A percentile compares a stretch with the other conserved stretches of the same genome.
Evolutionary conservation across 2,329 filamentous ascomycete genomes (phyloP).

Genomic region (Exophiala calicioides): DNA sequence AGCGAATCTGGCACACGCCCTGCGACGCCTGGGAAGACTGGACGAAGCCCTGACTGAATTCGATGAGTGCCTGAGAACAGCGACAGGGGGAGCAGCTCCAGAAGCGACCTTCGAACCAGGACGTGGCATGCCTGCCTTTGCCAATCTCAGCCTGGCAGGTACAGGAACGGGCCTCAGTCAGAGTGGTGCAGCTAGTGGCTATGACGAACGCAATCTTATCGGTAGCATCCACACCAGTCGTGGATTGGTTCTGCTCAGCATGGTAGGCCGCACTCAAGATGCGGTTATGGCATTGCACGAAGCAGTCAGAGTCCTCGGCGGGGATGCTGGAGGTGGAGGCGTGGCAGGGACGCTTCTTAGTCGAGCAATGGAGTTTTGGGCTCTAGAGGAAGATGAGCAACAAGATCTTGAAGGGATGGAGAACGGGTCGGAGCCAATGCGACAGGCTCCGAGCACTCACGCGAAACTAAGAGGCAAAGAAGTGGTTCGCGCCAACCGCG

Average conservation of each 20-base stretch:
- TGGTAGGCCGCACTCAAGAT: slow-evolving; percentile 68
- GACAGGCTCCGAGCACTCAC: slow-evolving; percentile 4
- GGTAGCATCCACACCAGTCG: slow-evolving; percentile 55
- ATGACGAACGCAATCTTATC: slow-evolving; percentile 49
- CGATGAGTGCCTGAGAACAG: slow-evolving; percentile 80
- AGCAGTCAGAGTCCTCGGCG: slow-evolving; percentile 50
- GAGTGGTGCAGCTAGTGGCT: slow-evolving; percentile 45
- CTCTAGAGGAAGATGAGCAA: slow-evolving; percentile 42
- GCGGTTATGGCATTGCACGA: slow-evolving; percentile 83
- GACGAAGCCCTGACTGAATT: slow-evolving; percentile 77
- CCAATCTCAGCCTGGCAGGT: slow-evolving; percentile 22
- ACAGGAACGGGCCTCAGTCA: slow-evolving; percentile 25
- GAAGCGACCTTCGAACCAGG: slow-evolving; percentile 21
- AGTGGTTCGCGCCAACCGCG: neutral
- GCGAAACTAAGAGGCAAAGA: slow-evolving; percentile 19
- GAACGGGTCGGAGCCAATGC: slow-evolving; percentile 2
- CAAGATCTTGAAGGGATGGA: slow-evolving; percentile 23
- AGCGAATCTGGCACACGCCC: slow-evolving; percentile 86
- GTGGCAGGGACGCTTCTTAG: slow-evolving; percentile 49
- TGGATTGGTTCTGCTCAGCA: slow-evolving; percentile 79
- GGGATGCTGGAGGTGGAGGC: slow-evolving; percentile 50
- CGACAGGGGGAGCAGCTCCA: slow-evolving; percentile 63
- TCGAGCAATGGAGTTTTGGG: slow-evolving; percentile 49
- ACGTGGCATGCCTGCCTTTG: slow-evolving; percentile 22
- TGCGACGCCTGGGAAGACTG: slow-evolving; percentile 69